These are phyloP conservation scores for Verruconis gallopava DNA, from an alignment of 2,329 filamentous ascomycete species.

Conservation along the genomic window DNA sequence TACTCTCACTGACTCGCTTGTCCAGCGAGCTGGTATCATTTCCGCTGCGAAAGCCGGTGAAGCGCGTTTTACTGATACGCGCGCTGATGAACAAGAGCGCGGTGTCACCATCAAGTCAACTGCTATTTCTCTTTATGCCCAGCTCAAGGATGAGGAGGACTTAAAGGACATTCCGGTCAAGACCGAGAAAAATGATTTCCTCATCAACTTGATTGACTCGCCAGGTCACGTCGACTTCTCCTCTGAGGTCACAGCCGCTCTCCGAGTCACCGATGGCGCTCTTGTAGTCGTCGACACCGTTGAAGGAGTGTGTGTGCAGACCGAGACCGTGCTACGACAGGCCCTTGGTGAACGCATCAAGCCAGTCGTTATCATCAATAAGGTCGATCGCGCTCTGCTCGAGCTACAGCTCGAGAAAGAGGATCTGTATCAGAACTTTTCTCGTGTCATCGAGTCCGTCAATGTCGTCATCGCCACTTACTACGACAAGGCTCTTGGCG, in stretches of 20 bases:
- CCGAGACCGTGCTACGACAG: conserved; percentile 97
- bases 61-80: conserved; percentile 90
- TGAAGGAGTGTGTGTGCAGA: conserved; percentile 99
- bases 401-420: conserved; percentile 98
- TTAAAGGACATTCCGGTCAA: conserved; percentile 88
- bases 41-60: conserved; percentile 95
- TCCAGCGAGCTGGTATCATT: conserved; percentile 99
- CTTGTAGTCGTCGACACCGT: conserved; percentile 99
- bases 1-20: conserved; percentile 96
- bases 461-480: conserved; percentile 99
- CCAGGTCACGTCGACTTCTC: conserved; percentile 99
- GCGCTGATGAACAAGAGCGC: conserved; percentile 96
- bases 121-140: conserved; percentile 94
- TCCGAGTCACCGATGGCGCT: conserved; percentile 99
- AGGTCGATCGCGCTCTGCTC: conserved; percentile 98
- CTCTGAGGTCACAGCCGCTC: conserved; percentile 96
- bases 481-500: conserved; percentile 91
- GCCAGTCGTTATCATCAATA: conserved; percentile 99
- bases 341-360: conserved; percentile 99
- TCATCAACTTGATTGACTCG: conserved; percentile 99
- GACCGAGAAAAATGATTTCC: conserved; percentile 87
- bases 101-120: conserved; percentile 99
- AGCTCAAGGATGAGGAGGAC: conserved; percentile 69
- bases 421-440: conserved; percentile 99
- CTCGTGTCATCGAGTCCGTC: conserved; percentile 97